Base-by-base conservation (phyloP, 1,284 basidiomycete species). In the Irpex rosettiformis region DNA sequence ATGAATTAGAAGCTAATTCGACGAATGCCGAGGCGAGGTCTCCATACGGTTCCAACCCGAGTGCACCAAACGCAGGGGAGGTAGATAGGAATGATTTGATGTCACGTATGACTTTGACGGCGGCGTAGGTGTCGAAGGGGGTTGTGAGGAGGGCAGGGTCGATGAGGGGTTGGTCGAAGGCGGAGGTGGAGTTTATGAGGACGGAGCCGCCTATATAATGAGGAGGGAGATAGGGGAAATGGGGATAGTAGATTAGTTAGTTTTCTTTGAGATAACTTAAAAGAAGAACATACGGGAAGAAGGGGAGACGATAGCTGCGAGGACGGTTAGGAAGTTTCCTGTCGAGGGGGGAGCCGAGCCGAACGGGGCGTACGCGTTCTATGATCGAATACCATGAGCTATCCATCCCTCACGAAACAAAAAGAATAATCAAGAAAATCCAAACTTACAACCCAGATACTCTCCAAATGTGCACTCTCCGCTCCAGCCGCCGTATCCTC, bases 271-370 rank as follows among this genome's bases (percentile, higher is more conserved):
- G n/a, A n/a, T n/a, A n/a, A n/a, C n/a, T n/a, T n/a, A n/a, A n/a
- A n/a, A n/a, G n/a, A n/a, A n/a, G n/a, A n/a, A 69, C 72, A 59
- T 61, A 76, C 75, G 71, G 37, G 75, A 76, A 4, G 69, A 61
- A 1, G 74, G 74, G 2, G 73, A 63, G 8, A 75, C 65, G 13
- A 75, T 58, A 22, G 65, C 65, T 3, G 64, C 61, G 22, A 58
- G 56, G 45, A 72, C 61, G 2, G 68, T 67, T 37, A 74, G 61
- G 60, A 66, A 75, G 51, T 69, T 64, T 4, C 73, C 72, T 8
- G 69, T 66, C 6, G 61, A 33, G 8, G 69, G 70, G 37, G 56
- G 43, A 0, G 61, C 56, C 13, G n/a, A 16, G 4, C 42, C 55
- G 53, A 59, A 43, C 18, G 59, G 61, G 22, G 24, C 42, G 28